Conservation (phyloP, 2,329 filamentous ascomycete genomes). For the Fusarium stilboides region DNA sequence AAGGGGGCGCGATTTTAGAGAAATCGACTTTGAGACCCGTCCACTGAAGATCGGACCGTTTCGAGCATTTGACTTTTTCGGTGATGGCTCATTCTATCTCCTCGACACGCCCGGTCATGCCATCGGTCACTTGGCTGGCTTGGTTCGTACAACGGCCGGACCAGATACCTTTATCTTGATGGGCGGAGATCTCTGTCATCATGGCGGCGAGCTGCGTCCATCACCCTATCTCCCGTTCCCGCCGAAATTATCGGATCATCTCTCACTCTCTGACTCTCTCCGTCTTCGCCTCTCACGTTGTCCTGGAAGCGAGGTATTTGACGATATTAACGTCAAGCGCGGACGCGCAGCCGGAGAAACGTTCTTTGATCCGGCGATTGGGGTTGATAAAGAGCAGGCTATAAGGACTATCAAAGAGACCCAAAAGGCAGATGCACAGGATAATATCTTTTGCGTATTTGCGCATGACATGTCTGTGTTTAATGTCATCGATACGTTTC, state of each 20-base stretch:
- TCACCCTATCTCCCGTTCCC: slow-evolving; percentile 11
- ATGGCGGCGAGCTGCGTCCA: slow-evolving; percentile 20
- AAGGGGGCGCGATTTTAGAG: slow-evolving; percentile 17
- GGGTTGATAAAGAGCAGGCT: background rate
- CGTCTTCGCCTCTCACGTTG: slow-evolving; percentile 10
- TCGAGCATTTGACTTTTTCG: slow-evolving; percentile 31
- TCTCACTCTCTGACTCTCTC: slow-evolving; percentile 14
- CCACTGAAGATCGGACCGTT: slow-evolving; percentile 17
- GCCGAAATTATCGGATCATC: background rate
- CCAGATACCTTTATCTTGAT: slow-evolving; percentile 21
- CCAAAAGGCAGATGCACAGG: slow-evolving; percentile 17
- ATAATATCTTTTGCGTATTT: slow-evolving; percentile 19
- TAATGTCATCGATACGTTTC: slow-evolving; percentile 14
- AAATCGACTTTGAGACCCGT: slow-evolving; percentile 23
- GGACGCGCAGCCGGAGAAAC: background rate
- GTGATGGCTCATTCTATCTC: slow-evolving; percentile 35
- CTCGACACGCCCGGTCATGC: slow-evolving; percentile 32
- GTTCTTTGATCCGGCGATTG: slow-evolving; percentile 21
- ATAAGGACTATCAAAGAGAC: slow-evolving; percentile 11
- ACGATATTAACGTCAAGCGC: slow-evolving; percentile 4
- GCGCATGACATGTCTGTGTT: slow-evolving; percentile 18
- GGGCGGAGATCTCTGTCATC: slow-evolving; percentile 27
- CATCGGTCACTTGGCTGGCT: slow-evolving; percentile 24
- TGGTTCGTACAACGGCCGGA: slow-evolving; percentile 20
- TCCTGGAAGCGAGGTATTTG: background rate